phyloP scores from a whole-genome alignment of 73 alveolate genomes.

The Diophrys appendiculata region DNA sequence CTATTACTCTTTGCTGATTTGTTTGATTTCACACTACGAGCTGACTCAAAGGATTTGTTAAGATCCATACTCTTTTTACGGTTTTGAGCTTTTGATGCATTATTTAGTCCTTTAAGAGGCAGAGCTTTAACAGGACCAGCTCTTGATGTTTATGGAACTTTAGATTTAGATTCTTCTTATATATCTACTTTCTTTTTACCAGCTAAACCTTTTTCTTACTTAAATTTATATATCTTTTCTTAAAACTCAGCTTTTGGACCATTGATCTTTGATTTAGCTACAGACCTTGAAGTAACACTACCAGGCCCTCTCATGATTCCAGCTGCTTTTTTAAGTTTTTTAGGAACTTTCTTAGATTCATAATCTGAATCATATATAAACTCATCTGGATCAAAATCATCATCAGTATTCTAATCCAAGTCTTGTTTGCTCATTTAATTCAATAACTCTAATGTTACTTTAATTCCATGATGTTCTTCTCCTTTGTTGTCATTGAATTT shows the following conservation, averaged over 20 bases:
- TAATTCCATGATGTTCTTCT: neutral
- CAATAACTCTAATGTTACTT: neutral
- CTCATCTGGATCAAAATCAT: neutral
- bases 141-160: neutral
- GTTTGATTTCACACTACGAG: neutral
- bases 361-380: neutral
- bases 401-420: neutral
- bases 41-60: neutral
- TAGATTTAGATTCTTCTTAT: neutral
- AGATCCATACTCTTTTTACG: neutral
- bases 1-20: neutral
- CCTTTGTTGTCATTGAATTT: neutral
- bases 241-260: neutral
- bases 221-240: neutral
- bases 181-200: neutral
- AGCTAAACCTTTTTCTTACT: neutral
- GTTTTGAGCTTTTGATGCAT: neutral
- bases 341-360: neutral
- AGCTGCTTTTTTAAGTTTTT: no score
- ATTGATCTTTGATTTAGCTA: neutral
- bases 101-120: neutral
- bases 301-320: neutral
- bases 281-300: neutral
- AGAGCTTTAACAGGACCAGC: neutral
- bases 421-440: neutral